A percentile compares a stretch with the other conserved stretches of the same genome.
Evolutionary conservation across 192 early-diverging fungal genomes (phyloP).

Genomic region (Backusella psychrophila): DNA sequence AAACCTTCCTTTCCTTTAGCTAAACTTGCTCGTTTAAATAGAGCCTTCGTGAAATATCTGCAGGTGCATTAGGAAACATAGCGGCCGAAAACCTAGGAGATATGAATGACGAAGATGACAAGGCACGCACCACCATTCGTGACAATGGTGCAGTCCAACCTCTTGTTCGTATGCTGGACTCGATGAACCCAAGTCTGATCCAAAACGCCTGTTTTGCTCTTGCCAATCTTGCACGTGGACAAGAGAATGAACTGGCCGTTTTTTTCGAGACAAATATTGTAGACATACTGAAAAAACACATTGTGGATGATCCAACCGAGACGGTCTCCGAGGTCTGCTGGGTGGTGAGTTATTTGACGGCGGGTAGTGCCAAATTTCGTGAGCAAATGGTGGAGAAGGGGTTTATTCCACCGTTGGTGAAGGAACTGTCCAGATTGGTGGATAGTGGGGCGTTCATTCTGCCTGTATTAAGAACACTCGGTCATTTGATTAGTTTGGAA

Average conservation of each 20-base stretch:
- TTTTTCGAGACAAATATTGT: neutral
- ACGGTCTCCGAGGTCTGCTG: conserved; percentile 63
- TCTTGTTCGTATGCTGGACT: conserved; percentile 69
- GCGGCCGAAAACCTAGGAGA: conserved; percentile 54
- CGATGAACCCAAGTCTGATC: conserved; percentile 44
- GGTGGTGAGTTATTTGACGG: conserved; percentile 65
- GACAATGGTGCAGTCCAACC: conserved; percentile 75
- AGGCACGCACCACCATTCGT: conserved; percentile 74
- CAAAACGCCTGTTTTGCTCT: conserved; percentile 72
- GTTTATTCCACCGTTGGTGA: conserved; percentile 31
- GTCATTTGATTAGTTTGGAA: conserved; percentile 64
- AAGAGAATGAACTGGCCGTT: conserved; percentile 30
- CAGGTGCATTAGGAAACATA: conserved; percentile 93
- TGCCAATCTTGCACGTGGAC: conserved; percentile 64
- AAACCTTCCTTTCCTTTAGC: neutral
- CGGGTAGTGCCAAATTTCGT: conserved; percentile 46
- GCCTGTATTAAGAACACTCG: conserved; percentile 61
- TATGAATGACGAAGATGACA: conserved; percentile 56
- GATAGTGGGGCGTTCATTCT: conserved; percentile 40
- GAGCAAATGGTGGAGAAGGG: conserved; percentile 39
- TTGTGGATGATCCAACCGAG: conserved; percentile 15
- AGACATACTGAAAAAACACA: neutral
- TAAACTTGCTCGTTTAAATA: neutral
- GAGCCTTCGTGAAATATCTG: conserved; percentile 55
- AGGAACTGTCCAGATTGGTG: conserved; percentile 12